Evolutionary conservation across 805 yeast genomes (phyloP).

Genomic region (Ogataea degrootiae): DNA sequence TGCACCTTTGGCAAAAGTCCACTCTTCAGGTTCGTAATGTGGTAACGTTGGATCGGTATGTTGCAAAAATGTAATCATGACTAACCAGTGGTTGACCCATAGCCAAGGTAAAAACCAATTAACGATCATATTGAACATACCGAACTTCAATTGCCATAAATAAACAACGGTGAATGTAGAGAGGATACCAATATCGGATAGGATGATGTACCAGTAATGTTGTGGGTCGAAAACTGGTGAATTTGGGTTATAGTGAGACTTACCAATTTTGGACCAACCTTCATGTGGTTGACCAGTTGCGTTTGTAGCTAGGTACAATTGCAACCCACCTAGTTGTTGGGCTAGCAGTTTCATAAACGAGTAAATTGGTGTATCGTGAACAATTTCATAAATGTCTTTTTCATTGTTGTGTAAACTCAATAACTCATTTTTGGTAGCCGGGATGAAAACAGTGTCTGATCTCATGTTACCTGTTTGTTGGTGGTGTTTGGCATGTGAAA

Average conservation of each 20-base stretch:
- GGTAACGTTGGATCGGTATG: conserved; percentile 59
- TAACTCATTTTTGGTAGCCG: conserved; percentile 46
- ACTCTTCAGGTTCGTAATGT: conserved; percentile 49
- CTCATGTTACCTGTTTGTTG: conserved; percentile 59
- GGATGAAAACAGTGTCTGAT: conserved; percentile 58
- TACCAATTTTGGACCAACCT: conserved; percentile 37
- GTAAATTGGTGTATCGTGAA: conserved; percentile 53
- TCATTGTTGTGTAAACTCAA: conserved; percentile 30
- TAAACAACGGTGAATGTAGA: conserved; percentile 41
- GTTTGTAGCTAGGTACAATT: conserved; percentile 44
- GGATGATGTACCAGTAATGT: conserved; percentile 51
- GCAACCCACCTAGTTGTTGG: conserved; percentile 57
- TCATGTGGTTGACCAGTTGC: conserved; percentile 52
- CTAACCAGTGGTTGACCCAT: conserved; percentile 63
- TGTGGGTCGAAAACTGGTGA: conserved; percentile 51
- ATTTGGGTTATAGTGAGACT: conserved; percentile 50
- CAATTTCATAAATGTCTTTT: conserved; percentile 36
- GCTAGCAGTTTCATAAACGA: conserved; percentile 38
- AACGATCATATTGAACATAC: conserved; percentile 45
- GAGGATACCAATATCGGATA: conserved; percentile 53
- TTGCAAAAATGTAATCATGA: conserved; percentile 57
- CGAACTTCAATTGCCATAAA: conserved; percentile 45
- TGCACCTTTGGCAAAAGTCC: conserved; percentile 66
- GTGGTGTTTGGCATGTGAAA: conserved; percentile 56
- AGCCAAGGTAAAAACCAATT: conserved; percentile 57